These are phyloP conservation scores for Aspergillus biplanus DNA, from an alignment of 495 filamentous ascomycete species.

Conservation along the genomic window DNA sequence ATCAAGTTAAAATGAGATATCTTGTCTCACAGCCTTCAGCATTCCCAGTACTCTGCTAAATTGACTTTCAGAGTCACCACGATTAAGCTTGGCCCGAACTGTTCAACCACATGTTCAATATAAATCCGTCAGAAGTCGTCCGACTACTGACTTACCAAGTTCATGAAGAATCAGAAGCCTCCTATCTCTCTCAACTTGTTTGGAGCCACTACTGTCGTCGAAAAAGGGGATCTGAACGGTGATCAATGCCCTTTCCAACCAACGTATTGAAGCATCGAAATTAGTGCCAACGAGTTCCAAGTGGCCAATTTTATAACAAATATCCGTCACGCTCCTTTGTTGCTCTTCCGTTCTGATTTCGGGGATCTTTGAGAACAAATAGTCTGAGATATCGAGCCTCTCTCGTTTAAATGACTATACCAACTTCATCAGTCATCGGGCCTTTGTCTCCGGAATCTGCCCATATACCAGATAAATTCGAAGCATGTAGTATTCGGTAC, in stretches of 20 bases:
- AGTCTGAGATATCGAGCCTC: slow-evolving; percentile 74
- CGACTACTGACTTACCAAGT: slow-evolving; percentile 20
- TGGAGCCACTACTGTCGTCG: slow-evolving; percentile 53
- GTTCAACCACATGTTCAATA: not conserved
- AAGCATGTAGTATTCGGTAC: slow-evolving; percentile 68
- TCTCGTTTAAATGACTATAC: slow-evolving; percentile 72
- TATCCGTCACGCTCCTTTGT: slow-evolving; percentile 62
- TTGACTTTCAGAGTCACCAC: slow-evolving; percentile 11
- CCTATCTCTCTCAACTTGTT: slow-evolving; percentile 57
- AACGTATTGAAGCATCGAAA: slow-evolving; percentile 61
- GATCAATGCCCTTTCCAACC: slow-evolving; percentile 73
- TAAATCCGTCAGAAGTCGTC: not conserved
- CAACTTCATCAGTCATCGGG: slow-evolving; percentile 1
- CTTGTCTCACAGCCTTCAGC: slow-evolving; percentile 28
- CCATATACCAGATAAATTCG: slow-evolving; percentile 65
- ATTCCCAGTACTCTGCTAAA: slow-evolving; percentile 13
- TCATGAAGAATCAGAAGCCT: slow-evolving; percentile 65
- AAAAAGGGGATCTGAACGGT: slow-evolving; percentile 56
- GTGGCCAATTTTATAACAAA: slow-evolving; percentile 73
- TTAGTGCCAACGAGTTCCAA: slow-evolving; percentile 56
- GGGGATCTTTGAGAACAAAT: slow-evolving; percentile 67
- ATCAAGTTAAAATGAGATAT: slow-evolving; percentile 18
- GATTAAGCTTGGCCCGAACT: slow-evolving; percentile 31
- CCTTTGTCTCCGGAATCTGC: not conserved
- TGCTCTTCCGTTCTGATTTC: slow-evolving; percentile 44